Percentiles rank a stretch among this genome's conserved stretches.
These are phyloP conservation scores for Chlorella ohadii DNA, from an alignment of 139 green algal genomes.

Conservation along the genomic window DNA sequence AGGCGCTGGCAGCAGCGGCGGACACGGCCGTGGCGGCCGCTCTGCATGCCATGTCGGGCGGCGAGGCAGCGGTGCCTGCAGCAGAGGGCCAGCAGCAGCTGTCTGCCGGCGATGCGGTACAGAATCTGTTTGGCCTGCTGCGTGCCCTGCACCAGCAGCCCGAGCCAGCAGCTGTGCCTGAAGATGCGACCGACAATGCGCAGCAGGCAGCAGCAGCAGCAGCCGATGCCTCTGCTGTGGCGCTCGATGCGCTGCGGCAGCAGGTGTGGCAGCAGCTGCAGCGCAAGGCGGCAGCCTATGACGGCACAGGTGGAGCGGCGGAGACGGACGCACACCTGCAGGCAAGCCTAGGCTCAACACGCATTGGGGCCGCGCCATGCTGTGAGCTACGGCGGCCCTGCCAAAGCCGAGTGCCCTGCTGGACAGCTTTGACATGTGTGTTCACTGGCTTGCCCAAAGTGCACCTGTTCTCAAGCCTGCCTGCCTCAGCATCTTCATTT, in stretches of 20 bases:
- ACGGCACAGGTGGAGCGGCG: neutral
- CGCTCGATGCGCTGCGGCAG: slow-evolving; percentile 5
- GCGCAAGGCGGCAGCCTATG: neutral
- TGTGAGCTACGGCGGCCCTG: no score
- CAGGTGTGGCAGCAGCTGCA: slow-evolving; percentile 28
- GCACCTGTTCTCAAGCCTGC: no score
- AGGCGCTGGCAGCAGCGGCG: neutral
- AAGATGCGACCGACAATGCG: no score
- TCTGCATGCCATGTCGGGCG: neutral
- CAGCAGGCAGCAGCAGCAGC: neutral
- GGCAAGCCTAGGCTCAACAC: neutral
- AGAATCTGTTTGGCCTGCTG: slow-evolving; percentile 41
- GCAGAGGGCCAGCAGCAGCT: neutral
- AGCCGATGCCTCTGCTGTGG: neutral
- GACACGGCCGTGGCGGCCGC: neutral
- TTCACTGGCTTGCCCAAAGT: no score
- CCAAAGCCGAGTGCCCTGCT: neutral
- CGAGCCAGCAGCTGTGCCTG: neutral
- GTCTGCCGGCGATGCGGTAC: slow-evolving; percentile 41
- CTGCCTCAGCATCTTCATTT: no score
- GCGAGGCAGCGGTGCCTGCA: no score
- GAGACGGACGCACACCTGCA: slow-evolving; percentile 22
- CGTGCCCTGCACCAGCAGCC: slow-evolving; percentile 21
- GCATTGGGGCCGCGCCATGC: no score
- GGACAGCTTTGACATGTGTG: no score